Base-by-base conservation (phyloP, 306 rosid species). In the Trifolium dubium region DNA sequence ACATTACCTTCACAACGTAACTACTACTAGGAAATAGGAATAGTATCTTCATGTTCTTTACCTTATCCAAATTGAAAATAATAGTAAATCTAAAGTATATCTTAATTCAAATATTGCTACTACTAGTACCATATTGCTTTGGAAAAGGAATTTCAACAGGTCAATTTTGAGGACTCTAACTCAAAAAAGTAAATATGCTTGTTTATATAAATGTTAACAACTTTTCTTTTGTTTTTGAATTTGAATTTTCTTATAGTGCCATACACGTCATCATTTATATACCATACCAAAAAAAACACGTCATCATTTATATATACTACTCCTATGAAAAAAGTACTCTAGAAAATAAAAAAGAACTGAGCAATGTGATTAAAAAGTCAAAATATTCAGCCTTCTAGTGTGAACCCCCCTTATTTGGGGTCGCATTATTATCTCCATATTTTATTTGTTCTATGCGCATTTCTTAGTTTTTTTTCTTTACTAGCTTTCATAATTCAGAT, bases 91-190 rank as follows among this genome's bases (percentile, higher is more conserved):
- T 60, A 11, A 15, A 29, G 12, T 2, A 10, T 53, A 9, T 53
- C 2, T 30, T 30, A 53, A 53, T 53, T 53, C 59, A 18, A 53
- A 51, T 51, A 30, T 66, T 40, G 18, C 49, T 18, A 37, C 40
- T 44, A 14, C 53, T 47, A 47, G 9, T 46, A 77, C 67, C 76
- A 66, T 67, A 66, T 67, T 72, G 72, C 51, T 66, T 81, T 66
- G 55, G 81, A 71, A 66, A 12, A 14, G 39, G 80, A 75, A 80
- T 53, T 63, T 64, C 70, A 44, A 37, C 34, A 0, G 46, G 84
- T 81, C 84, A 75, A 81, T 70, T 81, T 81, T 69, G 84, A 75
- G 70, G 70, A 54, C 84, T 75, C 76, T 79, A 69, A 74, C 23
- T 74, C 32, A 17, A 9, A 80, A 15, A 30, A 19, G 7, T 50